Percentiles rank a stretch among this genome's conserved stretches.
Conservation (phyloP, 495 filamentous ascomycete species). For the Aspergillus bridgeri region DNA sequence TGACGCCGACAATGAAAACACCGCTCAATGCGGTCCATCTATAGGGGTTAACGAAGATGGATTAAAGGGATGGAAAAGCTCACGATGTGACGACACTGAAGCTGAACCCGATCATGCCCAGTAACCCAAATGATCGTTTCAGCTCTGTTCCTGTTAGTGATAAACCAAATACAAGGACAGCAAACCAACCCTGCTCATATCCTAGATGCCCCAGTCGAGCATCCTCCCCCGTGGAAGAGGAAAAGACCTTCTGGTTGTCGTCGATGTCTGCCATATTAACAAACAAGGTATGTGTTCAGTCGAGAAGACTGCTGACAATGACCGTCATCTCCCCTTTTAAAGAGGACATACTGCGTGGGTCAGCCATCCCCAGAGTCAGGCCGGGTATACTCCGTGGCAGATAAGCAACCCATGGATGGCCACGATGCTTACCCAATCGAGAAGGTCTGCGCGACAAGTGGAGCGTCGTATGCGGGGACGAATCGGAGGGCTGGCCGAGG, state of each 20-base stretch:
- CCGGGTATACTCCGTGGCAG: not conserved
- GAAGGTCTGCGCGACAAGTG: conserved; percentile 31
- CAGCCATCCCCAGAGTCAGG: not conserved
- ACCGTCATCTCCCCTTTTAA: not conserved
- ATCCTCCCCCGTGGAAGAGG: conserved; percentile 33
- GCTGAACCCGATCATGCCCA: conserved; percentile 59
- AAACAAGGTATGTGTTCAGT: too few relatives aligned
- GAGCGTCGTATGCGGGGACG: conserved; percentile 6
- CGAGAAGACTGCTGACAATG: not conserved
- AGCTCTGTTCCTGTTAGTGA: conserved; percentile 41
- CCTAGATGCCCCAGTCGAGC: conserved; percentile 43
- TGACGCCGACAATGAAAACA: conserved; percentile 54
- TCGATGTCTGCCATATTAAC: conserved; percentile 20
- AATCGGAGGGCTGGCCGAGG: not conserved
- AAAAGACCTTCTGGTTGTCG: conserved; percentile 21
- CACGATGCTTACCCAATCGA: conserved; percentile 21
- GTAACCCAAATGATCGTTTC: conserved; percentile 53
- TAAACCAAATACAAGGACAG: too few relatives aligned
- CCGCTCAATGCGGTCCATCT: conserved; percentile 56
- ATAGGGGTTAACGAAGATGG: not conserved
- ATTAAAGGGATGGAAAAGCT: not conserved
- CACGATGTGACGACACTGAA: conserved; percentile 58
- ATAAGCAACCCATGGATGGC: conserved; percentile 29
- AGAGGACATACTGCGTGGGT: conserved; percentile 7
- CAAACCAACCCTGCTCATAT: conserved; percentile 46